Base-by-base conservation (phyloP, 306 rosid genomes). In the Morella rubra region DNA sequence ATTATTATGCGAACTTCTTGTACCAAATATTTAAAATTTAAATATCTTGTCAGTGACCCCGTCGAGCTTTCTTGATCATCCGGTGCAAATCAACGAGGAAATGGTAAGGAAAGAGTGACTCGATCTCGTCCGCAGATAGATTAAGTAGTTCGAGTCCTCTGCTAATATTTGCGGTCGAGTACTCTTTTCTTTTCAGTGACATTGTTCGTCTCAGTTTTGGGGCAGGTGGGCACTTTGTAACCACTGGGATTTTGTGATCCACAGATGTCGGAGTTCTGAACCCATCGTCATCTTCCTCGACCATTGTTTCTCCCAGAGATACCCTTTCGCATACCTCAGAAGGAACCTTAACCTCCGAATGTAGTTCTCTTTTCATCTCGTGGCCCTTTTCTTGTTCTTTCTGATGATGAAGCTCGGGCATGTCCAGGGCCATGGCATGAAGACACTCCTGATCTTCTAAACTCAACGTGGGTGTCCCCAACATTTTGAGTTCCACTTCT, bases 191-290 rank as follows among this genome's bases (percentile, higher is more conserved):
- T 61, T 88, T 87, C 60, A 74, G 56, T 37, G 80, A 58, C 2
- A 80, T 52, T 64, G 82, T 80, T 1, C 75, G 84, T 67, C 88
- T 88, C 3, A 14, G 16, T 74, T 74, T 84, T 41, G 97, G 97
- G 66, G 91, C 80, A 22, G 87, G 83, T 22, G 98, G 98, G 51
- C 96, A 93, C 12, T 74, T 73, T 56, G 68, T 60, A 44, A 50
- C 5, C 27, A 15, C 83, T 8, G 88, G 86, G 67, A 93, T 84
- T 83, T 66, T 87, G 84, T 84, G 85, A 19, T 86, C 86, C 81
- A 74, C 42, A 15, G 86, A 71, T 46, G 89, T 85, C 65, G 98
- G 98, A 64, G 98, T 93, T 80, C 69, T 86, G 80, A 81, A 87
- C 0, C 98, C 98, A 82, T 89, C 89, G 18, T 81, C 46, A 0